Evolutionary conservation across 352 stramenopile genomes (phyloP).

Genomic region (Phytophthora tubulina): DNA sequence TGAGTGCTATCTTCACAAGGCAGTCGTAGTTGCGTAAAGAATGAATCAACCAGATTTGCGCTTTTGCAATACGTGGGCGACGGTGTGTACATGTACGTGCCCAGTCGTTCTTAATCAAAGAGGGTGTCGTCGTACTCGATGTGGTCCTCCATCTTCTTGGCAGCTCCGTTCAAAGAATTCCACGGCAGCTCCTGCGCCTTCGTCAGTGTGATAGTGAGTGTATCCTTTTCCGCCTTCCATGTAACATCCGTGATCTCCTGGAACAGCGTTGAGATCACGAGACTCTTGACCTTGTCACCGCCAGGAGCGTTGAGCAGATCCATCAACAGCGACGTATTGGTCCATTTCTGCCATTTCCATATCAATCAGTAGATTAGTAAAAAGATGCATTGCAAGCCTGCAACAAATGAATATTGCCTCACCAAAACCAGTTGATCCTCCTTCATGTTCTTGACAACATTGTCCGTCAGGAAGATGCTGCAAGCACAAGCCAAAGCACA

Average conservation of each 20-base stretch:
- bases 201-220: conserved; percentile 73
- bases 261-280: conserved; percentile 81
- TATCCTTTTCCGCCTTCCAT: conserved; percentile 70
- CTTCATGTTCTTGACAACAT: conserved; percentile 58
- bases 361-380: conserved; percentile 9
- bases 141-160: conserved; percentile 86
- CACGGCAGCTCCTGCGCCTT: conserved; percentile 69
- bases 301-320: conserved; percentile 58
- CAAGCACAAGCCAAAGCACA: neutral
- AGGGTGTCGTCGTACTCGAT: conserved; percentile 88
- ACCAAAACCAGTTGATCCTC: conserved; percentile 76
- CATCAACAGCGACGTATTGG: conserved; percentile 78
- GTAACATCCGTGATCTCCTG: conserved; percentile 68
- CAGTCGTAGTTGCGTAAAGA: neutral
- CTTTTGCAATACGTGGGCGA: neutral
- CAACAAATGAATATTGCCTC: conserved; percentile 11
- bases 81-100: neutral
- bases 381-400: neutral
- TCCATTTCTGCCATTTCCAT: conserved; percentile 68
- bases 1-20: too few species aligned
- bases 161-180: conserved; percentile 85
- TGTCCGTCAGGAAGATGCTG: conserved; percentile 86
- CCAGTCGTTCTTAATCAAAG: conserved; percentile 61
- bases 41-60: conserved; percentile 10
- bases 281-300: conserved; percentile 61